phyloP scores from a whole-genome alignment of 495 filamentous ascomycete genomes.

The Penicillium chermesinum region DNA sequence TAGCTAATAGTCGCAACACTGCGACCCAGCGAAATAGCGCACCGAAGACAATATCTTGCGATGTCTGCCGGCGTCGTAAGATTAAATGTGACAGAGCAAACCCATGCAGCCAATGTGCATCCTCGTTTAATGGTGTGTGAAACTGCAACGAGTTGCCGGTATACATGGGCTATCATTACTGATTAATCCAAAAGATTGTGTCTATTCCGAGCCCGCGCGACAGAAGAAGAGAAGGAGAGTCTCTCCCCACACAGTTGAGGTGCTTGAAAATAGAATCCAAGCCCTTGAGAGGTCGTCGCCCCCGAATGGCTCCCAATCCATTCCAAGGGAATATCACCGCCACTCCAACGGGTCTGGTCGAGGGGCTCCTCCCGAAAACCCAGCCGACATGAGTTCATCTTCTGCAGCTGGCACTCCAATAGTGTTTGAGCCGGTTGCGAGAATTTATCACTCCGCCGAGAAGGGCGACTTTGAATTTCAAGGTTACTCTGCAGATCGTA shows the following conservation, averaged over 20 bases:
- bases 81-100: neutral
- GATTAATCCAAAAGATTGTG: neutral
- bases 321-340: too few species aligned
- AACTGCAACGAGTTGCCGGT: too few species aligned
- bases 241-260: neutral
- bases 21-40: neutral
- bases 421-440: neutral
- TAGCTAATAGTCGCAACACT: too few species aligned
- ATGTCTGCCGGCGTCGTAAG: neutral
- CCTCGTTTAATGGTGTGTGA: neutral
- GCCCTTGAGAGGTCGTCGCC: neutral
- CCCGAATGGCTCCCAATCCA: neutral
- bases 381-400: neutral
- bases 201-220: neutral
- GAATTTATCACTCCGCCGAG: neutral
- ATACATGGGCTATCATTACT: too few species aligned
- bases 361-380: neutral
- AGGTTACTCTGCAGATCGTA: neutral
- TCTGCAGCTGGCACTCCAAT: neutral
- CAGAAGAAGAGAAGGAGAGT: neutral
- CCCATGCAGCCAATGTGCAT: neutral
- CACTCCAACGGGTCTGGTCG: too few species aligned
- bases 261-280: neutral
- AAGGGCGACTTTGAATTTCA: neutral
- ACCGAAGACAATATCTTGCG: neutral